phyloP scores from a whole-genome alignment of 495 filamentous ascomycete species.

The Halenospora varia region DNA sequence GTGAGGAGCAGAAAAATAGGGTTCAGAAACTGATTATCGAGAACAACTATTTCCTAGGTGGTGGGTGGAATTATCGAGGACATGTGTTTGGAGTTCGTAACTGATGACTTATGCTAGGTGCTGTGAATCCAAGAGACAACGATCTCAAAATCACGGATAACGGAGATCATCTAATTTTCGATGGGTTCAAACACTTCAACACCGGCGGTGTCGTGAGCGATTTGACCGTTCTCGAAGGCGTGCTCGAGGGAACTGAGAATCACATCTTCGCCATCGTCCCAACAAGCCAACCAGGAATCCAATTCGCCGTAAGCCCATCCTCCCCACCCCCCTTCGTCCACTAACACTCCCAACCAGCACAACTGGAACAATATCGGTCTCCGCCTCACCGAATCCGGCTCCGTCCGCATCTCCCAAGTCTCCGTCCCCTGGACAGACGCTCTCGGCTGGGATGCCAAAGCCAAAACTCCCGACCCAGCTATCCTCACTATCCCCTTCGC shows the following conservation, averaged over 20 bases:
- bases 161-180: conserved; percentile 49
- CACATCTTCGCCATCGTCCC: conserved; percentile 56
- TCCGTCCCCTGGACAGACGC: conserved; percentile 52
- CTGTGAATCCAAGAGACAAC: conserved; percentile 58
- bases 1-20: conserved; percentile 48
- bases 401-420: conserved; percentile 53
- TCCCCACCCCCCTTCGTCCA: neutral
- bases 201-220: conserved; percentile 59
- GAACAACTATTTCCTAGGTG: conserved; percentile 59
- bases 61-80: conserved; percentile 8
- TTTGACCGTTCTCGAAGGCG: conserved; percentile 58
- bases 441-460: conserved; percentile 46
- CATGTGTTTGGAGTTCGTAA: neutral
- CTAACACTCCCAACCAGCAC: conserved; percentile 25
- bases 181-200: conserved; percentile 58
- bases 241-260: conserved; percentile 45
- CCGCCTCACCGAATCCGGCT: conserved; percentile 56
- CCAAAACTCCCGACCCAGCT: conserved; percentile 40
- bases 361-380: conserved; percentile 62
- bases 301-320: conserved; percentile 32
- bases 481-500: conserved; percentile 45
- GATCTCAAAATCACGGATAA: conserved; percentile 50
- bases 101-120: conserved; percentile 25
- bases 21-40: conserved; percentile 46
- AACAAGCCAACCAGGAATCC: conserved; percentile 49